Evolutionary conservation across 2,329 filamentous ascomycete genomes (phyloP).

Genomic region (Paecilomyces niveus): DNA sequence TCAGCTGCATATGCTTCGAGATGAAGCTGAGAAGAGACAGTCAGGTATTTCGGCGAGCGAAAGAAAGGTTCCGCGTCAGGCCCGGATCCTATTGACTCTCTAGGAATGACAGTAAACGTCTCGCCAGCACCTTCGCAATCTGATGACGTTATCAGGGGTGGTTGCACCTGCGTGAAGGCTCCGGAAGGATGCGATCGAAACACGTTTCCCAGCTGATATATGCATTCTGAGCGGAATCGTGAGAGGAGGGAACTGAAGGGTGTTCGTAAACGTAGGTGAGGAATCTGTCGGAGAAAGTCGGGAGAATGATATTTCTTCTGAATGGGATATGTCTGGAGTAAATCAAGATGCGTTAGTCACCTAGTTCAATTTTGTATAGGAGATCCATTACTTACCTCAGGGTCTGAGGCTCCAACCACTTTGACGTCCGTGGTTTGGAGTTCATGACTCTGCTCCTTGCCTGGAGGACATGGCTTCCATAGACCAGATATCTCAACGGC

Average conservation of each 20-base stretch:
- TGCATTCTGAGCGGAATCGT: constrained; percentile 73
- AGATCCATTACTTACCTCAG: constrained; percentile 55
- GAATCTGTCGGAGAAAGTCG: constrained; percentile 80
- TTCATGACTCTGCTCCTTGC: constrained; percentile 68
- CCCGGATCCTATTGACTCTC: constrained; percentile 19
- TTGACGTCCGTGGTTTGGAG: constrained; percentile 64
- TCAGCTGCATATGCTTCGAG: constrained; percentile 86
- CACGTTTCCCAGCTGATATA: constrained; percentile 65
- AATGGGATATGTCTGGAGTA: constrained; percentile 70
- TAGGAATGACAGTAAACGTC: constrained; percentile 66
- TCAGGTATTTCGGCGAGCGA: constrained; percentile 81
- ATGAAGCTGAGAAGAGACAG: constrained; percentile 90
- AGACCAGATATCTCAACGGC: constrained; percentile 70
- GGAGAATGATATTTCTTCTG: constrained; percentile 93
- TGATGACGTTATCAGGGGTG: constrained; percentile 90
- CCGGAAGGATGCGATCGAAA: constrained; percentile 60
- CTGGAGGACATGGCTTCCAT: constrained; percentile 64
- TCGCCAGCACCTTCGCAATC: constrained; percentile 96
- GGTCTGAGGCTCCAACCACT: constrained; percentile 69
- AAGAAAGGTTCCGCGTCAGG: constrained; percentile 60
- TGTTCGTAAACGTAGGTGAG: constrained; percentile 77
- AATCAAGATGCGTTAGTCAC: neutral
- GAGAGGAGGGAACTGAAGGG: constrained; percentile 74
- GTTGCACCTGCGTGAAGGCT: constrained; percentile 63
- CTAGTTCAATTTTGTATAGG: neutral